phyloP scores from a whole-genome alignment of 2,329 filamentous ascomycete species.

The Neophaeococcomyces aloes region DNA sequence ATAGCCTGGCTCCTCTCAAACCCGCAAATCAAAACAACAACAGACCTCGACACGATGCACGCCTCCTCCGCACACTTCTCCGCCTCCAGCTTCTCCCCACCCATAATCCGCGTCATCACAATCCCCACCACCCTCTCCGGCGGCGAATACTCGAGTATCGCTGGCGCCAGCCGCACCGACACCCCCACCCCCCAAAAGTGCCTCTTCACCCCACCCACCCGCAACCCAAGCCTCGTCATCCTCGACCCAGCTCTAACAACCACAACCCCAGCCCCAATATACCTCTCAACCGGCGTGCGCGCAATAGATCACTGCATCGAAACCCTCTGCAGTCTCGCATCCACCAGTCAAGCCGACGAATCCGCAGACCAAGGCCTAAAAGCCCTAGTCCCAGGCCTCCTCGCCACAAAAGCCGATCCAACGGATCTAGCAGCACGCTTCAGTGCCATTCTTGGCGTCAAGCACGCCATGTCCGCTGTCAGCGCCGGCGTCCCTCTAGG shows the following conservation, averaged over 20 bases:
- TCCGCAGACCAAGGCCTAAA: slow-evolving; percentile 32
- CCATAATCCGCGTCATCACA: slow-evolving; percentile 27
- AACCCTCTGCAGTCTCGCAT: slow-evolving; percentile 37
- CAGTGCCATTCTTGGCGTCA: slow-evolving; percentile 41
- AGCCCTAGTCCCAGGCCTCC: slow-evolving; percentile 34
- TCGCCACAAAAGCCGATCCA: slow-evolving; percentile 30
- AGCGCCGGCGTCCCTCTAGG: slow-evolving; percentile 35
- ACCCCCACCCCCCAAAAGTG: slow-evolving; percentile 26
- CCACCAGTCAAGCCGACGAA: slow-evolving; percentile 28
- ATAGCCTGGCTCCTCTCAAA: slow-evolving; percentile 43
- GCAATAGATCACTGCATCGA: slow-evolving; percentile 51
- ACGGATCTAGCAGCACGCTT: slow-evolving; percentile 35
- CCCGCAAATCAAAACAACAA: slow-evolving; percentile 26
- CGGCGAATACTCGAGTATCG: slow-evolving; percentile 33
- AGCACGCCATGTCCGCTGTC: slow-evolving; percentile 43
- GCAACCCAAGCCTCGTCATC: slow-evolving; percentile 43
- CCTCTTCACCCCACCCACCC: slow-evolving; percentile 28
- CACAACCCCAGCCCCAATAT: slow-evolving; percentile 44
- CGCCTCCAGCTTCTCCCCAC: slow-evolving; percentile 21
- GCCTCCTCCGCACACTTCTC: slow-evolving; percentile 14
- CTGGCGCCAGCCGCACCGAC: slow-evolving; percentile 25
- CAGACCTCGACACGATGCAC: slow-evolving; percentile 31
- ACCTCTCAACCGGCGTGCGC: slow-evolving; percentile 49
- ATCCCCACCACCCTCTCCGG: slow-evolving; percentile 35
- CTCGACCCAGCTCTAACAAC: slow-evolving; percentile 44